phyloP scores from a whole-genome alignment of 148 eudicot species.

The Salicornia ramosissima region DNA sequence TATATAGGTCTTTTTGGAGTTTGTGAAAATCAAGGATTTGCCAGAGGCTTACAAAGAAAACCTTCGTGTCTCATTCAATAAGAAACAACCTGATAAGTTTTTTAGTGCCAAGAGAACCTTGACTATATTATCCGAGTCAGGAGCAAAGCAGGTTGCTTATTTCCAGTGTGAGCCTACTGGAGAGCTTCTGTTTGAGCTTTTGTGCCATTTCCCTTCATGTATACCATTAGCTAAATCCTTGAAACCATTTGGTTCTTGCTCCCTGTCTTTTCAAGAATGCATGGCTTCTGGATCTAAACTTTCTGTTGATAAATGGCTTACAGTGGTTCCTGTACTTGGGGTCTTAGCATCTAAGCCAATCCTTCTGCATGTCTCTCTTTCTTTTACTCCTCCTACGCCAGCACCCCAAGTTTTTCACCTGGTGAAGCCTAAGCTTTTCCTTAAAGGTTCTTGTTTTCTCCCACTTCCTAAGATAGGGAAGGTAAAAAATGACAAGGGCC shows the following conservation, averaged over 20 bases:
- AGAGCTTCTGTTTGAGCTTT: constrained; percentile 56
- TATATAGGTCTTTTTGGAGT: constrained; percentile 73
- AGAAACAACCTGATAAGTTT: constrained; percentile 71
- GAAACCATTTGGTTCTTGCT: constrained; percentile 55
- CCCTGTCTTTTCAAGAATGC: constrained; percentile 56
- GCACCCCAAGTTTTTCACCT: constrained; percentile 57
- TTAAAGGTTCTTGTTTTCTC: constrained; percentile 49
- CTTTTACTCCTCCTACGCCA: constrained; percentile 60
- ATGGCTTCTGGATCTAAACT: constrained; percentile 46
- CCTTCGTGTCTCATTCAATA: constrained; percentile 57
- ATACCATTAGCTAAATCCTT: constrained; percentile 38
- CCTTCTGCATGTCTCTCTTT: constrained; percentile 57
- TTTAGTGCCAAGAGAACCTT: constrained; percentile 57
- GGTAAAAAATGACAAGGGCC: constrained; percentile 40
- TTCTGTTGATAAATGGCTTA: constrained; percentile 72
- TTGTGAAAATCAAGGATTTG: constrained; percentile 64
- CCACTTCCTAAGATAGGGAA: constrained; percentile 43
- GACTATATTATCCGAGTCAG: constrained; percentile 54
- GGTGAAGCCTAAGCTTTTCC: constrained; percentile 38
- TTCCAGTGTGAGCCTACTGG: constrained; percentile 83
- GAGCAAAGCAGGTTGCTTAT: constrained; percentile 72
- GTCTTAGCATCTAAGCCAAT: constrained; percentile 39
- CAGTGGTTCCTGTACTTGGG: constrained; percentile 45
- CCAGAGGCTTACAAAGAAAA: constrained; percentile 60
- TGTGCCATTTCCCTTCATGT: constrained; percentile 35